Conservation (phyloP, 2,329 filamentous ascomycete species). For the Furcasterigmium sp. region DNA sequence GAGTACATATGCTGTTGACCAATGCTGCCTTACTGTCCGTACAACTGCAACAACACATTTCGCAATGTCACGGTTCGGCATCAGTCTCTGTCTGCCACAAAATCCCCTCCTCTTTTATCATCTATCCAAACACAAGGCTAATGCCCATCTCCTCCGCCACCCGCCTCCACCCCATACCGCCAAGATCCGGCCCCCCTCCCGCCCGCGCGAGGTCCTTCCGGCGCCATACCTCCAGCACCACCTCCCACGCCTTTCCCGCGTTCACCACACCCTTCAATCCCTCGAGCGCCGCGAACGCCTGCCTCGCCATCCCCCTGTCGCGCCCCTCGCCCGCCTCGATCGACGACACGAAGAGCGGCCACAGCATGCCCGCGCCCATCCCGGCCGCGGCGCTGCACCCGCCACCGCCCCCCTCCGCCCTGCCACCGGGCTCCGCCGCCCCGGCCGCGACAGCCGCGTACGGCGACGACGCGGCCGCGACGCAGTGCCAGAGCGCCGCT, state of each 20-base stretch:
- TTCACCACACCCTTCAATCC: conserved; percentile 8
- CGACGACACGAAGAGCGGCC: conserved; percentile 11
- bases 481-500: conserved; percentile 12
- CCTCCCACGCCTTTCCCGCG: conserved; percentile 10
- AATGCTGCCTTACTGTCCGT: too few relatives aligned
- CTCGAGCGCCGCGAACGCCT: conserved; percentile 10
- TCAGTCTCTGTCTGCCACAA: too few relatives aligned
- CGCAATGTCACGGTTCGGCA: too few relatives aligned
- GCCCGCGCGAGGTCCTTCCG: conserved; percentile 10
- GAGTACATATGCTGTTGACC: too few relatives aligned
- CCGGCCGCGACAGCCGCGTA: background rate
- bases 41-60: too few relatives aligned
- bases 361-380: conserved; percentile 8
- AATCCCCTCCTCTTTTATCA: too few relatives aligned
- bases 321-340: conserved; percentile 11
- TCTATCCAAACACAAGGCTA: conserved; percentile 10
- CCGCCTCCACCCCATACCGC: conserved; percentile 8
- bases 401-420: background rate
- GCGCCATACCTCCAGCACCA: conserved; percentile 10
- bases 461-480: conserved; percentile 6
- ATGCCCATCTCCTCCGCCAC: conserved; percentile 10
- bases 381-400: conserved; percentile 1
- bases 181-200: conserved; percentile 7
- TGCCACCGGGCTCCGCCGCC: background rate
- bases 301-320: conserved; percentile 11